Base-by-base conservation (phyloP, 1,284 basidiomycete genomes). In the Boletus sp. region DNA sequence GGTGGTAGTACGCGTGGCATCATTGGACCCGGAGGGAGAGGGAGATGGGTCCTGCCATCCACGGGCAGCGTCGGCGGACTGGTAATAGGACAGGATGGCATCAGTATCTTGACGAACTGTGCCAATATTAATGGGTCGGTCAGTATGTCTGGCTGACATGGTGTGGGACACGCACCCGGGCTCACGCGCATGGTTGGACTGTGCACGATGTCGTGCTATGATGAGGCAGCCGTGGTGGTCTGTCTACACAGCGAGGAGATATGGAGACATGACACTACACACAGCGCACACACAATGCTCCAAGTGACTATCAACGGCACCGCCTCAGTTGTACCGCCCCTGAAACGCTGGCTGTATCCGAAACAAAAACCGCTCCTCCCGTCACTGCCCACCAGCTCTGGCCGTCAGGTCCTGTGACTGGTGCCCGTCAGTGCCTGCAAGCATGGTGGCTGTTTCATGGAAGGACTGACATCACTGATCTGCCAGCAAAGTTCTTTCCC, bases 401-500 rank as follows among this genome's bases (percentile, higher is more conserved):
- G 27, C 33, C 10, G 14, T n/a, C 26, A 20, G 14, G 17, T 41
- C 41, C 53, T 56, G 49, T 41, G 41, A 50, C 40, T 27, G 16
- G 35, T 16, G 13, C 26, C 12, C n/a, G 30, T 58, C 33, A 58
- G 1, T 22, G 32, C 35, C 23, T 23, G 32, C 20, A 8, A 36
- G 27, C 16, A 23, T 26, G n/a, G 20, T n/a, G 4, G 12, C 33
- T 10, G 33, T 34, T 26, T 36, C 17, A 38, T 12, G 27, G 39
- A 37, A 34, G 29, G 23, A 57, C 54, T 43, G 49, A 54, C 63
- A 51, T 58, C 52, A 35, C 67, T 75, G 57, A 97, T 84, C 69
- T 84, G 78, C 95, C 94, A 99, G 14, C 74, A 74, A 26, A 99
- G 71, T 54, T 78, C 71, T 67, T 84, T 88, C 19, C 94, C 95